phyloP scores from a whole-genome alignment of 2,329 filamentous ascomycete species.

The Rosellinia necatrix region DNA sequence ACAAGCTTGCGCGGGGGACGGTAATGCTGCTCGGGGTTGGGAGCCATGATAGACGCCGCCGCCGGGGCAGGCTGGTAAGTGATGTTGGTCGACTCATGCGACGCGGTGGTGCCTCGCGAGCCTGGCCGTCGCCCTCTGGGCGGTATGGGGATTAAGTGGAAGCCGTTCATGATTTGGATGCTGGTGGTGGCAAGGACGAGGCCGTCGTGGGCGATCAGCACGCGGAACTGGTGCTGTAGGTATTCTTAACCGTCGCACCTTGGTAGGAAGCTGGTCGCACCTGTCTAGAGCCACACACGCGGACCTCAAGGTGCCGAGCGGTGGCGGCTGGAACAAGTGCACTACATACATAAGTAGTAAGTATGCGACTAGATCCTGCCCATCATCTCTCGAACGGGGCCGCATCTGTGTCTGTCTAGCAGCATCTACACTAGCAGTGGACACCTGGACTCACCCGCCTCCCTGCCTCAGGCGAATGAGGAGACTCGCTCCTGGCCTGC shows the following conservation, averaged over 20 bases:
- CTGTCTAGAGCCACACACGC: background rate
- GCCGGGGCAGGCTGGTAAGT: conserved; percentile 2
- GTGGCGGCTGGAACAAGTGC: background rate
- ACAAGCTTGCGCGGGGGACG: conserved; percentile 53
- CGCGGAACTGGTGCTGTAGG: background rate
- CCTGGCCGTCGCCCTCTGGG: conserved; percentile 11
- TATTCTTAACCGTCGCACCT: background rate
- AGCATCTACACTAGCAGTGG: too few relatives aligned
- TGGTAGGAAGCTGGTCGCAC: conserved; percentile 4
- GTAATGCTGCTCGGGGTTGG: conserved; percentile 22
- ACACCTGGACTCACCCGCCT: too few relatives aligned
- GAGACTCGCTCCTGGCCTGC: too few relatives aligned
- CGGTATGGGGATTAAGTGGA: conserved; percentile 30
- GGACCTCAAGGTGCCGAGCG: background rate
- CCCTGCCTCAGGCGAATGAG: too few relatives aligned
- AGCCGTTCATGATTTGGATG: conserved; percentile 27
- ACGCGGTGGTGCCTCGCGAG: conserved; percentile 21
- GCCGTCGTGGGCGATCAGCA: background rate
- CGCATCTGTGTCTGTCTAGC: background rate
- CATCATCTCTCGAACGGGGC: too few relatives aligned
- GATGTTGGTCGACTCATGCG: conserved; percentile 17
- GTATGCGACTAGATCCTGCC: too few relatives aligned
- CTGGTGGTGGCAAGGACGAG: background rate
- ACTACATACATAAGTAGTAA: too few relatives aligned
- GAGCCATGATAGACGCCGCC: conserved; percentile 28